Base-by-base conservation (phyloP, 257 asterid species). In the Scutellaria baicalensis region DNA sequence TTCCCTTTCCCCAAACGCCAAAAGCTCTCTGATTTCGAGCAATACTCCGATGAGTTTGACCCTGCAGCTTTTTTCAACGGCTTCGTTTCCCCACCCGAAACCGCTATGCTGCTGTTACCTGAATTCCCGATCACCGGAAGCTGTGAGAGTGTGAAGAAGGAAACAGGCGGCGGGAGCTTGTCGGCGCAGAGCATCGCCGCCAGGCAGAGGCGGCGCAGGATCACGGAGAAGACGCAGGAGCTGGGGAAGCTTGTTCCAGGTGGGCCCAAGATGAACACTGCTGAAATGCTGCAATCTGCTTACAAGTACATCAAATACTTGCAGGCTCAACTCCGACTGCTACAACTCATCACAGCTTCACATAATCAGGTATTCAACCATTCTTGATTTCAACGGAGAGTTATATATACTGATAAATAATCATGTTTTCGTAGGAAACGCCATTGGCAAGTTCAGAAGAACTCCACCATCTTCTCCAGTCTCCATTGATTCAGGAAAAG, bases 211-310 rank as follows among this genome's bases (percentile, higher is more conserved):
- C 82, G 98, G 75, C 77, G 92, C 84, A 93, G 61, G 82, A 93
- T 93, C 5, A 90, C 86, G 0, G 95, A 80, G 79, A 93, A 86
- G 78, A 93, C 95, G 38, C 93, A 84, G 47, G 96, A 90, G 83
- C 91, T 93, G 2, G 95, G 97, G 48, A 90, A 93, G 79, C 84
- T 86, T 16, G 82, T 93, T 13, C 96, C 98, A 0, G 97, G 98
- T 8, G 98, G 90, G 6, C 87, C 75, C 14, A 93, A 85, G 45
- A 85, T 93, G 98, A 93, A 90, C 77, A 90, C 96, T 66, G 96
- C 98, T 12, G 97, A 93, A 55, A 93, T 93, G 97, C 77, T 93
- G 55, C 86, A 85, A 43, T 81, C 97, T 56, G 96, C 97, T 45
- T 86, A 59, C 55, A 88, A 88, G 54, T 88, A 93, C 40, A 78